Evolutionary conservation across 2,329 filamentous ascomycete genomes (phyloP).

Genomic region (Boeremia exigua): DNA sequence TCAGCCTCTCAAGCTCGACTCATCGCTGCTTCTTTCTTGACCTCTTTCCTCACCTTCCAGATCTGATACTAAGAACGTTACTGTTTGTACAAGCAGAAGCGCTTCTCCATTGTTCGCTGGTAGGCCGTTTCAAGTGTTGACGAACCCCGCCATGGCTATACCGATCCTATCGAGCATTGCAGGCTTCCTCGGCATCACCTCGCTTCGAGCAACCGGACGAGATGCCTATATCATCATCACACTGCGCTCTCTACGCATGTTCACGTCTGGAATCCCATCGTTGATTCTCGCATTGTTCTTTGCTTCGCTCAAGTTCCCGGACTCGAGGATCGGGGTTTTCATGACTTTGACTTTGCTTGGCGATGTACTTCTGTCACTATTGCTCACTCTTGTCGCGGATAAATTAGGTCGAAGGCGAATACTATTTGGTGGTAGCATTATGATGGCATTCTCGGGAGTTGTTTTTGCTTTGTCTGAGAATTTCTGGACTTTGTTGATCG

Average conservation of each 20-base stretch:
- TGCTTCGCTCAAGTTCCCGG: slow-evolving; percentile 42
- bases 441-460: slow-evolving; percentile 47
- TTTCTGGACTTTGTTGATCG: slow-evolving; percentile 47
- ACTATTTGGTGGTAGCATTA: slow-evolving; percentile 42
- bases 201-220: slow-evolving; percentile 40
- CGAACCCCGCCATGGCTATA: slow-evolving; percentile 21
- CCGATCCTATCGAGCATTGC: slow-evolving; percentile 29
- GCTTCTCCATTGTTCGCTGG: neutral
- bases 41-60: slow-evolving; percentile 4
- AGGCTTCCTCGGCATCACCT: slow-evolving; percentile 40
- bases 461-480: slow-evolving; percentile 45
- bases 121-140: neutral
- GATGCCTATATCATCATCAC: slow-evolving; percentile 54
- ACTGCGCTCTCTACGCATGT: slow-evolving; percentile 44
- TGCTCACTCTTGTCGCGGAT: slow-evolving; percentile 50
- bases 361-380: slow-evolving; percentile 45
- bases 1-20: slow-evolving; percentile 11
- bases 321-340: slow-evolving; percentile 47
- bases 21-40: slow-evolving; percentile 16
- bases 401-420: slow-evolving; percentile 44
- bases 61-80: neutral
- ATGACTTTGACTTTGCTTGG: slow-evolving; percentile 51
- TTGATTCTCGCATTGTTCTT: slow-evolving; percentile 50
- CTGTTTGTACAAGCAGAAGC: slow-evolving; percentile 6
- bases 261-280: slow-evolving; percentile 45